Evolutionary conservation across 75 land plant species (phyloP).

Genomic region (Pinus tabuliformis): DNA sequence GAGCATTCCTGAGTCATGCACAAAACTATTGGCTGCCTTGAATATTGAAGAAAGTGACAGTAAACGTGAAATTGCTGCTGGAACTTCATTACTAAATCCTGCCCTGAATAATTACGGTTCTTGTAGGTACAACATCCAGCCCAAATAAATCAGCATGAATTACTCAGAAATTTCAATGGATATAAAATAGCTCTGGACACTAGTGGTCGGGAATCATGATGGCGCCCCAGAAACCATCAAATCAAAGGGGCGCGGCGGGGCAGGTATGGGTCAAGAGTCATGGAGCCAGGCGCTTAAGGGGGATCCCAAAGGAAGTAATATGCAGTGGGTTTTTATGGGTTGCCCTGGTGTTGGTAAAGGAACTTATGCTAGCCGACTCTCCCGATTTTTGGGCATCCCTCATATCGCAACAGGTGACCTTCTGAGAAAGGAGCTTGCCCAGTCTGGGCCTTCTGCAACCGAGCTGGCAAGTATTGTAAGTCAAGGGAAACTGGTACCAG

Average conservation of each 20-base stretch:
- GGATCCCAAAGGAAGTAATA: slow-evolving; percentile 28
- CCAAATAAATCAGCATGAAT: too few relatives aligned
- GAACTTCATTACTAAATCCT: too few relatives aligned
- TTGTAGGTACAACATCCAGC: too few relatives aligned
- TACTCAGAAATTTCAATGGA: too few relatives aligned
- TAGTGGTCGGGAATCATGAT: too few relatives aligned
- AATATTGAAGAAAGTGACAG: too few relatives aligned
- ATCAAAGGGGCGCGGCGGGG: slow-evolving; percentile 7
- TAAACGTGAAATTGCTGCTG: too few relatives aligned
- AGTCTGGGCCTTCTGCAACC: slow-evolving; percentile 59
- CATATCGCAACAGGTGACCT: slow-evolving; percentile 98
- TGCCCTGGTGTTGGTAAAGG: slow-evolving; percentile 99
- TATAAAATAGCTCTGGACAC: too few relatives aligned
- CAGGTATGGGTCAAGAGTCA: slow-evolving; percentile 7
- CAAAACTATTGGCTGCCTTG: too few relatives aligned
- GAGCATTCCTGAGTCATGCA: too few relatives aligned
- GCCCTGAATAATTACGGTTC: too few relatives aligned
- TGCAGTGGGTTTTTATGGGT: slow-evolving; percentile 95
- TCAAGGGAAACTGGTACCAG: too few relatives aligned
- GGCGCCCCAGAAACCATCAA: slow-evolving; percentile 2
- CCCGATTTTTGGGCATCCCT: slow-evolving; percentile 66
- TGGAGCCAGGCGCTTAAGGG: slow-evolving; percentile 3
- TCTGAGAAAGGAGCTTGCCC: slow-evolving; percentile 74
- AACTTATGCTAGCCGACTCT: slow-evolving; percentile 86
- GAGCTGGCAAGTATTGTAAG: slow-evolving; percentile 18